Evolutionary conservation across 345 rosid genomes (phyloP).

Genomic region (Brassica nigra): DNA sequence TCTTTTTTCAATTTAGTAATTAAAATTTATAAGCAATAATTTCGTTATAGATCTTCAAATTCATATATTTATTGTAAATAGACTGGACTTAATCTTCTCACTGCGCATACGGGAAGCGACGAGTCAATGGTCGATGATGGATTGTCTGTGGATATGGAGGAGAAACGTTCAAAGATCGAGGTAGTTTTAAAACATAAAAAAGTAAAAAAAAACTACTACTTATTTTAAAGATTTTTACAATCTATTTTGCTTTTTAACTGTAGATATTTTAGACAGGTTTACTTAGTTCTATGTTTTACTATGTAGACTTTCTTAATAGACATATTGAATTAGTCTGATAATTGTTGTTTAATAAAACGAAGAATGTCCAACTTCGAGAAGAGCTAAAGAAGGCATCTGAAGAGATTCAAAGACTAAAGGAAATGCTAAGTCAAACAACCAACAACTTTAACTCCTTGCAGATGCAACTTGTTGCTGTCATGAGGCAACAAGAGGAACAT

Average conservation of each 20-base stretch:
- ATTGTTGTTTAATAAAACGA: constrained; percentile 15
- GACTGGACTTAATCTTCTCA: constrained; percentile 83
- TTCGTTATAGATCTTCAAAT: background rate
- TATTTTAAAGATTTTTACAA: constrained; percentile 4
- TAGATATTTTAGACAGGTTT: background rate
- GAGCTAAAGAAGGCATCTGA: constrained; percentile 66
- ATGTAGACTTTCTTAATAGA: background rate
- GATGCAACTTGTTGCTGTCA: constrained; percentile 61
- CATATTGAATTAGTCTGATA: background rate
- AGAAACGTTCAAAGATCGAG: constrained; percentile 63
- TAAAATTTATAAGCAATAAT: background rate
- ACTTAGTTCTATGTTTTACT: background rate
- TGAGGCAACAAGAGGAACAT: constrained; percentile 57
- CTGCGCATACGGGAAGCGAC: constrained; percentile 74
- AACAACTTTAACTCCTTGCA: constrained; percentile 67
- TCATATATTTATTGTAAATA: constrained; percentile 23
- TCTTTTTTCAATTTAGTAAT: background rate
- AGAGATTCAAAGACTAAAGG: constrained; percentile 72
- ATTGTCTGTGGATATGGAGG: constrained; percentile 63
- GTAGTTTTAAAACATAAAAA: constrained; percentile 33
- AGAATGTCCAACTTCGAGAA: constrained; percentile 55
- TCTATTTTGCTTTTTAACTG: background rate
- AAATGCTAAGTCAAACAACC: constrained; percentile 71
- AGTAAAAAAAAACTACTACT: background rate
- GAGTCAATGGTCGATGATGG: constrained; percentile 90